A percentile compares a stretch with the other conserved stretches of the same genome.
Conservation (phyloP, 2,329 filamentous ascomycete species). For the Fusarium austroafricanum region DNA sequence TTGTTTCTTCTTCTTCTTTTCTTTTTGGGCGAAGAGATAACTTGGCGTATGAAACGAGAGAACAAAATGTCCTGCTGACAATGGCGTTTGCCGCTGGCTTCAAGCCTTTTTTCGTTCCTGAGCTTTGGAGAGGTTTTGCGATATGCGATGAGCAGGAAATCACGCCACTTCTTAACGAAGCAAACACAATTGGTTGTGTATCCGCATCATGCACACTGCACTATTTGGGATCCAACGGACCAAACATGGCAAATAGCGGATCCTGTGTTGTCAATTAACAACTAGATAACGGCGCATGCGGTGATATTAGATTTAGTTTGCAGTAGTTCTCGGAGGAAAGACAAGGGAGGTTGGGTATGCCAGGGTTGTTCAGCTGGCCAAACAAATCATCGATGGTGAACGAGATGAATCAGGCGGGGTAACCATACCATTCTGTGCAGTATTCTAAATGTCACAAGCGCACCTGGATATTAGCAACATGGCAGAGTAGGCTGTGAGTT, state of each 20-base stretch:
- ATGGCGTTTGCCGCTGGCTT: neutral
- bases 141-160: neutral
- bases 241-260: neutral
- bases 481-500: neutral
- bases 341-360: neutral
- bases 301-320: slow-evolving; percentile 12
- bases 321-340: neutral
- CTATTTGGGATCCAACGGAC: neutral
- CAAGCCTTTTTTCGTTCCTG: neutral
- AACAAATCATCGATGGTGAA: neutral
- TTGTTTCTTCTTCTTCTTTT: neutral
- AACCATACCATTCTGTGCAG: neutral
- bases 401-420: neutral
- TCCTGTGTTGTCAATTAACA: neutral
- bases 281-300: neutral
- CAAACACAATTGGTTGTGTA: neutral
- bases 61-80: neutral
- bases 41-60: neutral
- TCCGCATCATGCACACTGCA: neutral
- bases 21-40: neutral
- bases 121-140: neutral
- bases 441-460: neutral
- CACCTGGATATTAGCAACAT: neutral
- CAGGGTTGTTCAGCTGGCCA: slow-evolving; percentile 3
- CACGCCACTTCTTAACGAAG: slow-evolving; percentile 17